Evolutionary conservation across 176 grass and related monocot species (phyloP).

Genomic region (Oryza glumipatula): DNA sequence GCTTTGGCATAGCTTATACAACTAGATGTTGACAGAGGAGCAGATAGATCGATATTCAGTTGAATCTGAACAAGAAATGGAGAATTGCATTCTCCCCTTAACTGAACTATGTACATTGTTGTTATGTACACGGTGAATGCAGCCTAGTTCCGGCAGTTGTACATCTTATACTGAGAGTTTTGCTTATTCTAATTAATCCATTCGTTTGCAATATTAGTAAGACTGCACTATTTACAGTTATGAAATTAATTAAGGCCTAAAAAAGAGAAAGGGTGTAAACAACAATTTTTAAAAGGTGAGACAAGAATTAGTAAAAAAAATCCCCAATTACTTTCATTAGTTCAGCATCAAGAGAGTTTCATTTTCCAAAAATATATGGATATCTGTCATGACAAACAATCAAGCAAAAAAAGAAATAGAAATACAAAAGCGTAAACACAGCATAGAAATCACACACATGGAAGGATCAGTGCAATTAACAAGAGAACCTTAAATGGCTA

Average conservation of each 20-base stretch:
- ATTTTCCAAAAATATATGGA: slow-evolving; percentile 29
- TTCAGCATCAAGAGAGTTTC: neutral
- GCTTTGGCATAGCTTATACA: neutral
- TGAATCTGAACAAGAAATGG: neutral
- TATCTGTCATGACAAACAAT: slow-evolving; percentile 10
- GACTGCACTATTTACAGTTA: neutral
- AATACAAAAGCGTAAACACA: neutral
- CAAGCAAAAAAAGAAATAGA: neutral
- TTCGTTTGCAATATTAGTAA: neutral
- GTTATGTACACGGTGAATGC: slow-evolving; percentile 6
- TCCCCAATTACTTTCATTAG: neutral
- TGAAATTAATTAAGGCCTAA: neutral
- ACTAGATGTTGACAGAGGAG: neutral
- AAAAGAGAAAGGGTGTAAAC: neutral
- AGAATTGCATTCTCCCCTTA: neutral
- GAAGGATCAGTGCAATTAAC: slow-evolving; percentile 21
- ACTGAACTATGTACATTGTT: slow-evolving; percentile 32
- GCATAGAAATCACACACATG: slow-evolving; percentile 27
- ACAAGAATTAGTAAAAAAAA: neutral
- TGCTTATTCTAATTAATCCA: neutral
- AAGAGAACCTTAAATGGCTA: neutral
- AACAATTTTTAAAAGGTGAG: neutral
- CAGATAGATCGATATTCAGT: neutral
- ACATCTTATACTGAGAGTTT: neutral
- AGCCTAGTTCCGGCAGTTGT: neutral